These are phyloP conservation scores for Pisolithus tinctorius DNA, from an alignment of 768 basidiomycete species.

Conservation along the genomic window DNA sequence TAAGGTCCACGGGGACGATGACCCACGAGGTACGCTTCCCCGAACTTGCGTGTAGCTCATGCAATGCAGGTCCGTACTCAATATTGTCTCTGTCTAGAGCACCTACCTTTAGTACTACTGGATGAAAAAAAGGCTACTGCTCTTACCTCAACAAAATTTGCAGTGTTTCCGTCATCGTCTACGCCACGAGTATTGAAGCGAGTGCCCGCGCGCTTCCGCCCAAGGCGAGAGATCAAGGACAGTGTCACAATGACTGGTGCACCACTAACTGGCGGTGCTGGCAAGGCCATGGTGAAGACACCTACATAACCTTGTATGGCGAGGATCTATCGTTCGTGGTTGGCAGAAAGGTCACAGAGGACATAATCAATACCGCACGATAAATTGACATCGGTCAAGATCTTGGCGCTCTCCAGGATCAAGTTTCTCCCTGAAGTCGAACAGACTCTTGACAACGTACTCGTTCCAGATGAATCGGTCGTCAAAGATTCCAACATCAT, in stretches of 20 bases:
- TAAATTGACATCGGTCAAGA: constrained; percentile 78
- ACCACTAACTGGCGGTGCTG: constrained; percentile 69
- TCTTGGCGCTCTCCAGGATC: constrained; percentile 61
- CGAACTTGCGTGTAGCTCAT: constrained; percentile 92
- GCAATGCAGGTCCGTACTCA: constrained; percentile 81
- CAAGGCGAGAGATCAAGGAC: constrained; percentile 78
- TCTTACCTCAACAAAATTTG: constrained; percentile 91
- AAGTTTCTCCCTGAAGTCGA: constrained; percentile 82
- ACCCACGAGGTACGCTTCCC: constrained; percentile 91
- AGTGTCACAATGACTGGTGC: constrained; percentile 67
- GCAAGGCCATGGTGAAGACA: constrained; percentile 69
- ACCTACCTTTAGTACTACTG: constrained; percentile 8
- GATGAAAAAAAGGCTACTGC: neutral
- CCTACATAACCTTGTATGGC: constrained; percentile 94
- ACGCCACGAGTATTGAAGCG: constrained; percentile 96
- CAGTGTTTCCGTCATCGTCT: constrained; percentile 90
- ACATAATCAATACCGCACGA: constrained; percentile 45
- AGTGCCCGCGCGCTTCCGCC: constrained; percentile 94
- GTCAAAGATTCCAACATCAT: constrained; percentile 62
- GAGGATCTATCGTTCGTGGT: constrained; percentile 48
- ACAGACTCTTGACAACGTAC: constrained; percentile 77
- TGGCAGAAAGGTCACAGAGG: constrained; percentile 5
- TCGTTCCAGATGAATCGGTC: constrained; percentile 94
- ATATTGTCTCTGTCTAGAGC: constrained; percentile 78
- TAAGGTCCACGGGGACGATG: constrained; percentile 3